phyloP scores from a whole-genome alignment of 257 asterid species.

The Nemophila menziesii region DNA sequence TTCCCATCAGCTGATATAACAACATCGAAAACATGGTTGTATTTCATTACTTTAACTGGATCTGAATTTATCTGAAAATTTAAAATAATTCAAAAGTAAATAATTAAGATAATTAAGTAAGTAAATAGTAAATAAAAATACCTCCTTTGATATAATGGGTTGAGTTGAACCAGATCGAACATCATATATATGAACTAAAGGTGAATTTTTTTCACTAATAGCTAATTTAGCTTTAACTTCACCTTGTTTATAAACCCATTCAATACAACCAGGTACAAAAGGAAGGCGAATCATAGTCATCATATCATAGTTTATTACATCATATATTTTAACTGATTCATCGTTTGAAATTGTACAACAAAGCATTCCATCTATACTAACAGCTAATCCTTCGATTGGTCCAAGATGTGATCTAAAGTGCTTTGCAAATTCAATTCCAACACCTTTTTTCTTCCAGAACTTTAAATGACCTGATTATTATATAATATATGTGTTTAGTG shows the following conservation, averaged over 20 bases:
- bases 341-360: slow-evolving; percentile 94
- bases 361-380: slow-evolving; percentile 83
- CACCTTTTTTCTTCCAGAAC: slow-evolving; percentile 87
- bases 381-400: slow-evolving; percentile 94
- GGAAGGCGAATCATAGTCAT: slow-evolving; percentile 96
- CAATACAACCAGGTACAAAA: slow-evolving; percentile 76
- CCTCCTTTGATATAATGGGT: slow-evolving; percentile 72
- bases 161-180: slow-evolving; percentile 91
- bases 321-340: slow-evolving; percentile 83
- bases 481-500: no score
- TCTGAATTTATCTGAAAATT: slow-evolving; percentile 62
- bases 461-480: slow-evolving; percentile 90
- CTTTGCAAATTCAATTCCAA: slow-evolving; percentile 90
- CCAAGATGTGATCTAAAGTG: slow-evolving; percentile 98
- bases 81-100: slow-evolving; percentile 7
- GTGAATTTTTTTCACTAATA: slow-evolving; percentile 71
- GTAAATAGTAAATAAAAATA: slow-evolving; percentile 13
- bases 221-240: slow-evolving; percentile 88
- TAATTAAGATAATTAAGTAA: slow-evolving; percentile 6
- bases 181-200: slow-evolving; percentile 77
- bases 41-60: slow-evolving; percentile 76
- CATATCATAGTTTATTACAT: slow-evolving; percentile 96
- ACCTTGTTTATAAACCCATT: slow-evolving; percentile 94
- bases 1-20: slow-evolving; percentile 92
- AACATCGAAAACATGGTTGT: slow-evolving; percentile 69